Evolutionary conservation across 1,284 basidiomycete species (phyloP), one percentile per base, ranked within the genome.

Genomic region (Trichosporon faecale): DNA sequence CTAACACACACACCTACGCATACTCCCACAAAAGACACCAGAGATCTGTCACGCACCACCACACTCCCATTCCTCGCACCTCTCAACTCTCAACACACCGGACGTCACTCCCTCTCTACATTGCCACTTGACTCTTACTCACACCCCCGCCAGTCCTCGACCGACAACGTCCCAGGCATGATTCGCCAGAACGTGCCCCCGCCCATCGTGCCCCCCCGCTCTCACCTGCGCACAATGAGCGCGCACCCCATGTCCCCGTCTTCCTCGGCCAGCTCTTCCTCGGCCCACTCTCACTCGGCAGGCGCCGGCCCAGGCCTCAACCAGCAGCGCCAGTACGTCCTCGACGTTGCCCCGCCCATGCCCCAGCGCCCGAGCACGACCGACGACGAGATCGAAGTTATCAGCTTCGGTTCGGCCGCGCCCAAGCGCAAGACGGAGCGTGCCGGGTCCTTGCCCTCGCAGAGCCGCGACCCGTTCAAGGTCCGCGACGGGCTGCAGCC

Each of bases 401-500:
- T 60, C 60, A 11, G 31, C 29, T 61, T 61, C 33, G 33, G 64
- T n/a, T n/a, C 21, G 27, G 14, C 27, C 33, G 23, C 12, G 11
- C 52, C 31, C 49, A 61, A 65, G 23, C 49, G 64, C 25, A 37
- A 44, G 69, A 61, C 29, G 23, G 27, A 14, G 44, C 44, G 23
- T 16, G 40, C 64, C 2, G 65, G 21, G 25, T 29, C 49, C 18
- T 52, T 52, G 21, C 49, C 49, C 18, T 52, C 49, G 18, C 49
- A 52, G 49, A 11, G 21, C 21, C 67, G 71, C 46, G 73, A 74
- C 46, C 73, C 73, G 5, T 65, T 69, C 71, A 70, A 67, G 52
- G 35, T 74, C 33, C 73, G 71, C 55, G 73, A 74, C 44, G 67
- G 69, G 3, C n/a, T 35, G 18, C 49, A 68, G n/a, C 29, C 67